Evolutionary conservation across 2,329 filamentous ascomycete species (phyloP).

Genomic region (Penicillium sp.): DNA sequence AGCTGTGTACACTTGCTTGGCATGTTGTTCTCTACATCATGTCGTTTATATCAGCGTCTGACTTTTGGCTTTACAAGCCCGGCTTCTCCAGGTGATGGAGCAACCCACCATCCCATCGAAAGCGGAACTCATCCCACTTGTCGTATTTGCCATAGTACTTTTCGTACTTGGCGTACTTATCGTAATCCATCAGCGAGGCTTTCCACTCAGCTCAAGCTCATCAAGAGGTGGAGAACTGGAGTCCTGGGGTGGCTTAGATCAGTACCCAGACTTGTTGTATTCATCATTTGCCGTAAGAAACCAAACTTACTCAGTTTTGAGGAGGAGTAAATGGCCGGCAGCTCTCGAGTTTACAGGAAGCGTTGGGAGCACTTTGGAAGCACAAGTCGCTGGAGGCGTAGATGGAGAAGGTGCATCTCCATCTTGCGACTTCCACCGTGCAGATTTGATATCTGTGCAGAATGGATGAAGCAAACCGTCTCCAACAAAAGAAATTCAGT

Average conservation of each 20-base stretch:
- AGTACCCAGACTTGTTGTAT: not conserved
- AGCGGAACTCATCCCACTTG: slow-evolving; percentile 3
- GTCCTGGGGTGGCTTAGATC: not conserved
- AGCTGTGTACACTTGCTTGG: slow-evolving; percentile 12
- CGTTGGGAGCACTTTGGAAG: not conserved
- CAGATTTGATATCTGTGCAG: not conserved
- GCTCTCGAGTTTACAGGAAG: not conserved
- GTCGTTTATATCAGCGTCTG: not conserved
- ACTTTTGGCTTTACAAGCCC: not conserved
- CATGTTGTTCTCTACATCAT: not conserved
- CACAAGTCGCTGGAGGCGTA: not conserved
- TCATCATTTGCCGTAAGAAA: too few species aligned
- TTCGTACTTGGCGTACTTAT: slow-evolving; percentile 1
- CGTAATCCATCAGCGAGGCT: not conserved
- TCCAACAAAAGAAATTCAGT: not conserved
- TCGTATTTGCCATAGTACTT: slow-evolving; percentile 5
- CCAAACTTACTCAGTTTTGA: not conserved
- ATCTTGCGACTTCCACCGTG: not conserved
- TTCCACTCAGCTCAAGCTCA: too few species aligned
- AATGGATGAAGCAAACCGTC: not conserved
- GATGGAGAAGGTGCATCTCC: not conserved
- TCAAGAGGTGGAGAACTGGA: not conserved
- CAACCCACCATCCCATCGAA: slow-evolving; percentile 1
- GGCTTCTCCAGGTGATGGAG: not conserved
- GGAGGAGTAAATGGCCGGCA: too few species aligned